Base-by-base conservation (phyloP, 2,329 filamentous ascomycete species). In the Malbranchea cinnamomea region DNA sequence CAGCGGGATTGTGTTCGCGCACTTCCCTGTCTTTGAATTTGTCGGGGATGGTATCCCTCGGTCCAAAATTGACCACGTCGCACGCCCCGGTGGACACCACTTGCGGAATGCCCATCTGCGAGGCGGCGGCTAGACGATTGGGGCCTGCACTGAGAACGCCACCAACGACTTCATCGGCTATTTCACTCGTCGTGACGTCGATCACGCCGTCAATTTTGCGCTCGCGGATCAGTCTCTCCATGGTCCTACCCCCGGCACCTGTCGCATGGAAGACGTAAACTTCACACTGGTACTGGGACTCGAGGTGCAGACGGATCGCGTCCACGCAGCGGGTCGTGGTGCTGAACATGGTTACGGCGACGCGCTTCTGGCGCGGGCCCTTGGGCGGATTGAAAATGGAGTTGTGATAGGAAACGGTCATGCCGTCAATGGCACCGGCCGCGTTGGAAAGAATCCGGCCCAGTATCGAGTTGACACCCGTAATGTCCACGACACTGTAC, bases 321-420 rank as follows among this genome's bases (percentile, higher is more conserved):
- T 74, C 66, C 0, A 74, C 74, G 7, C 66, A 68, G 0, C 74
- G 73, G 0, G 75, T 81, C 0, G 77, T 82, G 5, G 81, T 74
- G 2, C 77, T 76, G 43, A 80, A 81, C 76, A 81, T 81, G 2
- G 75, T 78, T 14, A 80, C 65, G 0, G 65, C 76, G 5, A 81
- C 57, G 0, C 64, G 55, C 32, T 61, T 65, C 41, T 60, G 62
- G 6, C 37, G 12, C 25, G 31, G n/a, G n/a, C n/a, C 39, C 20
- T 18, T 36, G 12, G 15, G 26, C 26, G 28, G 13, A 12, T 20
- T 27, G 9, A 35, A 28, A 17, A 22, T 13, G 6, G 38, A 36
- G 5, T 29, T 20, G 4, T 37, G 42, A 34, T 69, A 71, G 0
- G 59, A 51, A 2, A 38, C 35, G 0, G 70, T 66, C 62, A 77